Evolutionary conservation across 2,329 filamentous ascomycete species (phyloP), one percentile per base, ranked within the genome.

Genomic region (Aspergillus sp.): DNA sequence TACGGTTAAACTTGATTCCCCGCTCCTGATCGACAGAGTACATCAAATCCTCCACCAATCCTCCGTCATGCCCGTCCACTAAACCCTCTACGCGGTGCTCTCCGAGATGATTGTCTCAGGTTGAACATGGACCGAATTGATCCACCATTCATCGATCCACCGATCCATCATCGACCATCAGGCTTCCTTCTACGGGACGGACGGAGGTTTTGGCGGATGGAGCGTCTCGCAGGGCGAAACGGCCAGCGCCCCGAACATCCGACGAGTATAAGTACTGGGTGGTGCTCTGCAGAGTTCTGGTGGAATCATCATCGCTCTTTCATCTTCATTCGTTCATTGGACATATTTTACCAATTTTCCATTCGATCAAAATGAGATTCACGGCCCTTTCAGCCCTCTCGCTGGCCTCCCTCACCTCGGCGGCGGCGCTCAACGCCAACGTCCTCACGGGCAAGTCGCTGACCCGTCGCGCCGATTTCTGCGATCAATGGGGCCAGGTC

Each of bases 401-500:
- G 34, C 38, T 63, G 57, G 49, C 53, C 56, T 44, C 62, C 54
- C 43, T 67, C 46, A 55, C 63, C 52, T 59, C 55, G n/a, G 64
- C 64, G 19, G 40, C 40, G 19, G 16, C 17, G 16, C 16, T 42
- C 40, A 42, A 42, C 40, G 40, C 16, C 19, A 42, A 21, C 5
- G 19, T 13, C 16, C 40, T 42, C 14, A 42, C 16, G 11, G 40
- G 40, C 47, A 58, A 65, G 29, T 54, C 61, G 13, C 49, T 68
- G 40, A 50, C 51, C 42, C 64, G 65, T 32, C 62, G 65, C n/a
- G 53, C 61, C n/a, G 61, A 69, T 48, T 64, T 64, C 60, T 79
- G 77, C 53, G 75, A 68, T 14, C 66, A 74, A 55, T 79, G 65
- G 56, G 75, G 64, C 36, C 68, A 70, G 4, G 50, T 67, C 13